Evolutionary conservation across 495 filamentous ascomycete species (phyloP), one percentile per base, ranked within the genome.

Genomic region (Diplogelasinospora grovesii): DNA sequence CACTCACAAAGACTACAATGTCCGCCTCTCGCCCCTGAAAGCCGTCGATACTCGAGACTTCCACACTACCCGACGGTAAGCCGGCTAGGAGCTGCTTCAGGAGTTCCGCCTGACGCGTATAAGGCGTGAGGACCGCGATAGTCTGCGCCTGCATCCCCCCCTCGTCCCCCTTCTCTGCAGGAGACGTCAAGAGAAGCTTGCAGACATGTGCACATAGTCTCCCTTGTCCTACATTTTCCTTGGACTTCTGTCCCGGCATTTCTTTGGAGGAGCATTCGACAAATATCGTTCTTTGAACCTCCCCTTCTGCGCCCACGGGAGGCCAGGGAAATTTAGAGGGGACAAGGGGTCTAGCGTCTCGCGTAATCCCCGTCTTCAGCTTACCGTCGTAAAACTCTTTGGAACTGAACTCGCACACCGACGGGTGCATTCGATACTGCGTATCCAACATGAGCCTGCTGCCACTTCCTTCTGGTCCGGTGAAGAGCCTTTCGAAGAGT

Each of bases 11-110:
- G 15, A 77, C 57, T 13, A 76, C 58, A 23, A 74, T 58, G 41
- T 75, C 73, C 6, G 69, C 69, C 48, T 75, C 70, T 5, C 61
- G 63, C 4, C 72, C 72, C 41, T 75, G 70, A 39, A 65, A 76
- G 1, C 68, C 68, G 36, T 76, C 72, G 32, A 74, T 68, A 43
- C 64, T 73, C 5, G 46, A 65, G 9, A 74, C 60, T 36, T 61
- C 57, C 14, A 64, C 44, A 13, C 47, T 8, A 14, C n/a, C n/a
- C n/a, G 20, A 46, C 1, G 48, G 15, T 10, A 57, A 46, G 1
- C 35, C 43, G 6, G 62, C 38, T 5, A 63, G 38, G 10, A 57
- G 33, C 23, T 41, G 21, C 29, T 56, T 55, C 9, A 74, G 59
- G 7, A 65, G 23, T 22, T 61, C 57, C 10, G 47, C 56, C 50